Conservation (phyloP, 805 yeast species). For the Limtongia smithiae region DNA sequence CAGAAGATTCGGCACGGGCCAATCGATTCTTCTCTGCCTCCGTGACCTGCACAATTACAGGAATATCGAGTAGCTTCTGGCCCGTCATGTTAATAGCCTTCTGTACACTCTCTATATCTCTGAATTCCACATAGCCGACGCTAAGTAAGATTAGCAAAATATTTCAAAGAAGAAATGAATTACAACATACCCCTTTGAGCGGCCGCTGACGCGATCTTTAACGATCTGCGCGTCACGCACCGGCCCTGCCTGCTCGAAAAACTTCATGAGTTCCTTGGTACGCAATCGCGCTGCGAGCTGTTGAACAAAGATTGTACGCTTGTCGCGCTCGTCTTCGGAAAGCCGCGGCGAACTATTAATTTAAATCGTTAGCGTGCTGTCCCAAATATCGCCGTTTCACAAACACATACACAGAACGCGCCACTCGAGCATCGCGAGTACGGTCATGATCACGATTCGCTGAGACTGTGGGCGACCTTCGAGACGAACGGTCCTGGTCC, state of each 20-base stretch:
- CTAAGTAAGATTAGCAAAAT: constrained; percentile 12
- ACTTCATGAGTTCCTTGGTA: constrained; percentile 34
- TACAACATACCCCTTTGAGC: constrained; percentile 36
- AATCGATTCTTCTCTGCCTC: constrained; percentile 37
- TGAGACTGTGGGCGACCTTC: too few relatives aligned
- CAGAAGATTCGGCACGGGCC: constrained; percentile 30
- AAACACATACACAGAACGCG: neutral
- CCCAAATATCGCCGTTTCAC: too few relatives aligned
- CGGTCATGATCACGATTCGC: constrained; percentile 1
- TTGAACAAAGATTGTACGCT: constrained; percentile 39
- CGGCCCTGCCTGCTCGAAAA: constrained; percentile 37
- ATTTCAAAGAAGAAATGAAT: neutral
- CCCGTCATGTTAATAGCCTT: constrained; percentile 38
- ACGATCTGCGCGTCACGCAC: constrained; percentile 39
- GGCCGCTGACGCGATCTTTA: constrained; percentile 34
- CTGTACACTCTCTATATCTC: constrained; percentile 33
- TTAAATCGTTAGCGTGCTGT: neutral
- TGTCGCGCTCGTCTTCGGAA: constrained; percentile 35
- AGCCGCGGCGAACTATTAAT: constrained; percentile 24
- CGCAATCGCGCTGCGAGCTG: constrained; percentile 38
- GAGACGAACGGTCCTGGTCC: constrained; percentile 2
- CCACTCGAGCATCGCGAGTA: constrained; percentile 3
- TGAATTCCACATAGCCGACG: constrained; percentile 39
- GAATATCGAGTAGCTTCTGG: constrained; percentile 36
- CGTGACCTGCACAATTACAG: constrained; percentile 37